Conservation (phyloP, 371 early-diverging fungal genomes). For the Mucor racemosus region DNA sequence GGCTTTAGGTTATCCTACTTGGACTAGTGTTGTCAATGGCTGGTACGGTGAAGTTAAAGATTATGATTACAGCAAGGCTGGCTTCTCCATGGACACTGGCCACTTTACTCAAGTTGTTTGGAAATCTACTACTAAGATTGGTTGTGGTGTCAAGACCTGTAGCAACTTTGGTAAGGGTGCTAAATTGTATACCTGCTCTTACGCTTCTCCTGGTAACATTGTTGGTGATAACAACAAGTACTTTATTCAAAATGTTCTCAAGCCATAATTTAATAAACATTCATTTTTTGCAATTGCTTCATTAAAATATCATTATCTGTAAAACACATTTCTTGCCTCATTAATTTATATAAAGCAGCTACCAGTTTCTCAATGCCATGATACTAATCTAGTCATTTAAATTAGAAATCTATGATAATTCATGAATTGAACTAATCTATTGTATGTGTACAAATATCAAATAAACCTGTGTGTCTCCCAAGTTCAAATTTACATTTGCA, state of each 20-base stretch:
- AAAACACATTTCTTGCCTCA: no score
- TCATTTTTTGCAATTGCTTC: no score
- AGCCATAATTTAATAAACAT: not conserved
- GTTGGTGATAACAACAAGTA: slow-evolving; percentile 27
- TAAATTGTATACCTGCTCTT: slow-evolving; percentile 55
- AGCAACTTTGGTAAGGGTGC: slow-evolving; percentile 27
- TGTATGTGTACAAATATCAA: no score
- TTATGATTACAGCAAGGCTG: slow-evolving; percentile 44
- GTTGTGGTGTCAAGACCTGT: slow-evolving; percentile 57
- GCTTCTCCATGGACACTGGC: slow-evolving; percentile 41
- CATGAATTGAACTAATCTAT: no score
- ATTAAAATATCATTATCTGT: no score
- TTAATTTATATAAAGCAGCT: no score
- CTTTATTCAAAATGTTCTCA: slow-evolving; percentile 49
- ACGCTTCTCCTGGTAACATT: slow-evolving; percentile 52
- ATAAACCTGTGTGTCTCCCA: no score
- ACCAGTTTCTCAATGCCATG: no score
- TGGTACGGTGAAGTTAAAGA: slow-evolving; percentile 50
- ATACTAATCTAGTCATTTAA: no score
- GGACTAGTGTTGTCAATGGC: slow-evolving; percentile 27
- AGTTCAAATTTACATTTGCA: no score
- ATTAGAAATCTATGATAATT: no score
- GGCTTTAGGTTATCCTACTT: slow-evolving; percentile 37
- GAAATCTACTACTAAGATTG: slow-evolving; percentile 52
- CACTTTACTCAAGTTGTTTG: slow-evolving; percentile 64